Conservation (phyloP, 768 basidiomycete species). For the Baorangia bicolor region DNA sequence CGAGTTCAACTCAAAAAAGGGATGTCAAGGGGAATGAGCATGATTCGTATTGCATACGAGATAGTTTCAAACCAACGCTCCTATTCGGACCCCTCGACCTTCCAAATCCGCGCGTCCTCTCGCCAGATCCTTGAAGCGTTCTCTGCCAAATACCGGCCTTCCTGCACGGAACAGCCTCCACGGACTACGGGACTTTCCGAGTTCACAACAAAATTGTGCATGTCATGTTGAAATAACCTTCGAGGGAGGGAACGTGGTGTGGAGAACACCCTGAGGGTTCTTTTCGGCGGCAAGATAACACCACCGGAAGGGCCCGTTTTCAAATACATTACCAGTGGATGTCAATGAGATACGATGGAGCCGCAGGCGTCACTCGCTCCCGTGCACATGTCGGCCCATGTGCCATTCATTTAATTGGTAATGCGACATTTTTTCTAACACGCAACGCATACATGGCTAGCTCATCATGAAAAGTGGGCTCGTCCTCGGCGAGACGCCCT, state of each 20-base stretch:
- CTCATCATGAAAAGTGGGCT: slow-evolving; percentile 2
- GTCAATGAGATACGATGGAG: slow-evolving; percentile 3
- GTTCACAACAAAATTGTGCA: not conserved
- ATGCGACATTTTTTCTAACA: slow-evolving; percentile 3
- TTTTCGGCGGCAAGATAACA: slow-evolving; percentile 22
- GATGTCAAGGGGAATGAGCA: slow-evolving; percentile 11
- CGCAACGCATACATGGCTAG: not conserved
- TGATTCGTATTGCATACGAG: slow-evolving; percentile 16
- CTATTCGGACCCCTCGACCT: slow-evolving; percentile 11
- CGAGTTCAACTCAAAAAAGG: slow-evolving; percentile 19
- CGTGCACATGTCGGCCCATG: slow-evolving; percentile 21
- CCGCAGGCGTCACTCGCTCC: slow-evolving; percentile 23
- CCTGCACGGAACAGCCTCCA: slow-evolving; percentile 14
- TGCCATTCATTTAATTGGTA: slow-evolving; percentile 19
- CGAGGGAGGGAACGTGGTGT: slow-evolving; percentile 33
- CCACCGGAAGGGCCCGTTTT: slow-evolving; percentile 18
- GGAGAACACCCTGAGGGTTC: slow-evolving; percentile 18
- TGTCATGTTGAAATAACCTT: slow-evolving; percentile 28
- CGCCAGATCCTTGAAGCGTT: slow-evolving; percentile 7
- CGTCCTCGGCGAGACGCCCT: slow-evolving; percentile 12
- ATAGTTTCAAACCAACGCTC: slow-evolving; percentile 9
- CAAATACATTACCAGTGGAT: slow-evolving; percentile 13
- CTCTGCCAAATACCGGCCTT: slow-evolving; percentile 10
- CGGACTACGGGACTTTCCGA: slow-evolving; percentile 25
- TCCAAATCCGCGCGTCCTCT: slow-evolving; percentile 21